Evolutionary conservation across 2,329 filamentous ascomycete genomes (phyloP), one percentile per base, ranked within the genome.

Genomic region (Ambrosiella cleistominuta): DNA sequence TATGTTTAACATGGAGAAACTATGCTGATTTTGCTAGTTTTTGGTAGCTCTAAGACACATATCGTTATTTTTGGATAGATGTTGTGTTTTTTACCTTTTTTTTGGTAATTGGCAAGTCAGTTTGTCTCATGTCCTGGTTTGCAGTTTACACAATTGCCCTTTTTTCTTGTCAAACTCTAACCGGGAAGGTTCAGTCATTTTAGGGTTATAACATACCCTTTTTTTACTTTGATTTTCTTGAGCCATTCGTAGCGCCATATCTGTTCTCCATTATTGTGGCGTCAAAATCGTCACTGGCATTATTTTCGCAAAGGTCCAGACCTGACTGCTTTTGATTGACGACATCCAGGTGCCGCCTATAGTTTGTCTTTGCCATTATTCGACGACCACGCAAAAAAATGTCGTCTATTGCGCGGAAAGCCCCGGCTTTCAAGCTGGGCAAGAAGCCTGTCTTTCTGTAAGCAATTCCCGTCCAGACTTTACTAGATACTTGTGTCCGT

Each of bases 371-470:
- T 52, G 19, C 8, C 13, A 38, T n/a, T 8, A 12, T 17, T n/a
- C 51, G 15, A 37, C 3, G 19, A 9, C 9, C 19, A 40, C 38
- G 17, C 19, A 9, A 40, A 17, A 67, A 63, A 61, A 74, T 74
- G 71, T 68, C 71, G 61, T 67, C 67, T 68, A 69, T 67, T 42
- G 68, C 68, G 62, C 68, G 70, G 61, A 67, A 69, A 64, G 66
- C 68, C 61, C 71, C 73, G 56, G 66, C 66, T 63, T 77, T 77
- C 63, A 72, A 66, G 63, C 66, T 79, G 57, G 79, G 79, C 38
- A 67, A 67, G 61, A 81, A 80, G 66, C 69, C 78, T 64, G 67
- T 82, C 50, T 82, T 72, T 62, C 67, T 82, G 79, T 81, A 66
- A 62, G 76, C 68, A 44, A 15, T 17, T 45, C 40, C 39, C 37